Evolutionary conservation across 2,329 filamentous ascomycete genomes (phyloP).

Genomic region (Leptographium wingfieldii): DNA sequence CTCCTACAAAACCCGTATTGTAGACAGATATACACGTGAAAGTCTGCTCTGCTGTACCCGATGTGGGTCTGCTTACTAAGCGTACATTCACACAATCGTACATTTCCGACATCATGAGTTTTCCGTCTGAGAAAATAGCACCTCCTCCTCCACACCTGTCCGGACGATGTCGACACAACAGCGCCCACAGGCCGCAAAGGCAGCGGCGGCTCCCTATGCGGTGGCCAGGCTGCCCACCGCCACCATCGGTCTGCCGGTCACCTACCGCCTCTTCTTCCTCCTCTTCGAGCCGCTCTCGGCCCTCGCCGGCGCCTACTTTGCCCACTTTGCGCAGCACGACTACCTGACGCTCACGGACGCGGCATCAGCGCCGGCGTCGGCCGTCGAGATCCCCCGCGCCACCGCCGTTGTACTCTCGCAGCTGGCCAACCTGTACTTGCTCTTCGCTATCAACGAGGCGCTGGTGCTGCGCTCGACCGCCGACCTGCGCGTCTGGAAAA

Average conservation of each 20-base stretch:
- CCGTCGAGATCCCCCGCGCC: constrained; percentile 35
- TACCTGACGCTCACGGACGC: constrained; percentile 56
- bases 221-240: neutral
- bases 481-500: constrained; percentile 57
- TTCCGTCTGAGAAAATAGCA: neutral
- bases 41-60: too few species aligned
- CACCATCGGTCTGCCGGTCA: constrained; percentile 12
- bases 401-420: constrained; percentile 60
- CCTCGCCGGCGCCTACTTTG: constrained; percentile 38
- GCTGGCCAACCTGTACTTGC: constrained; percentile 65
- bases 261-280: constrained; percentile 64
- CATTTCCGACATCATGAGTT: neutral
- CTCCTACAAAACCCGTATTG: too few species aligned
- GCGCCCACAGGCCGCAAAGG: neutral
- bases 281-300: constrained; percentile 51
- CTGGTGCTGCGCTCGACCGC: constrained; percentile 57
- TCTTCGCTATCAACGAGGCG: constrained; percentile 67
- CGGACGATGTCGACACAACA: neutral
- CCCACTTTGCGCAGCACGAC: constrained; percentile 30
- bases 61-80: neutral
- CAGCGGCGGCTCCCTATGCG: neutral
- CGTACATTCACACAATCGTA: neutral
- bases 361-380: constrained; percentile 29
- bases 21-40: too few species aligned
- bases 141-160: neutral